Evolutionary conservation across 192 early-diverging fungal genomes (phyloP), one percentile per base, ranked within the genome.

Genomic region (Umbelopsis vinacea): DNA sequence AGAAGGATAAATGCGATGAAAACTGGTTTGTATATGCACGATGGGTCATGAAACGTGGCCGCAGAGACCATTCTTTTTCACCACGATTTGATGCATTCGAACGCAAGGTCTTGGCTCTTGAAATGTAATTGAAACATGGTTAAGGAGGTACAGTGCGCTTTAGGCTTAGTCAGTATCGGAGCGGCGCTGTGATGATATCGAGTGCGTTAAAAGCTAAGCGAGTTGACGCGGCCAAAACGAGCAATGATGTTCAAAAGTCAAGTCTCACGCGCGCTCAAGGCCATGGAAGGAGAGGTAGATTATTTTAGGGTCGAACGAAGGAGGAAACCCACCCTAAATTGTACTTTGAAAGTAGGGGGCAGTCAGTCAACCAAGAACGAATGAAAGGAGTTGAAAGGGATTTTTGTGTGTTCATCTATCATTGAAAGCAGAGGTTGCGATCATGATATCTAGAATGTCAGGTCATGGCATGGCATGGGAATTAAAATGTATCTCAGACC

Each of bases 321-420:
- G 57, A 63, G 57, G 33, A 63, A 14, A 19, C 8, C 38, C 38
- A 43, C 40, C 48, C 48, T 6, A 50, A 50, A 50, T 50, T 50
- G 48, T 50, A 50, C 15, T 21, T 21, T n/a, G 48, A 17, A 21
- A 37, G 57, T 63, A 38, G 26, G 57, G 54, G 57, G 57, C 17
- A 19, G 17, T n/a, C 48, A 50, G 48, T 63, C 17, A 37, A 29
- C 55, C 57, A 63, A 29, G 57, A 63, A 63, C 33, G 57, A 63
- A 29, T 63, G 57, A 63, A 63, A 63, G 57, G 57, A 63, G 57
- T 26, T 63, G 29, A 35, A 63, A 63, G 19, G 57, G 57, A 63
- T 37, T 37, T n/a, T n/a, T n/a, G n/a, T 35, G 57, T 43, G 29
- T 12, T 6, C 40, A 43, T 43, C 1, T 17, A 63, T 12, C 9